These are phyloP conservation scores for Boletus sp. DNA, from an alignment of 1,284 basidiomycete species.

Conservation along the genomic window DNA sequence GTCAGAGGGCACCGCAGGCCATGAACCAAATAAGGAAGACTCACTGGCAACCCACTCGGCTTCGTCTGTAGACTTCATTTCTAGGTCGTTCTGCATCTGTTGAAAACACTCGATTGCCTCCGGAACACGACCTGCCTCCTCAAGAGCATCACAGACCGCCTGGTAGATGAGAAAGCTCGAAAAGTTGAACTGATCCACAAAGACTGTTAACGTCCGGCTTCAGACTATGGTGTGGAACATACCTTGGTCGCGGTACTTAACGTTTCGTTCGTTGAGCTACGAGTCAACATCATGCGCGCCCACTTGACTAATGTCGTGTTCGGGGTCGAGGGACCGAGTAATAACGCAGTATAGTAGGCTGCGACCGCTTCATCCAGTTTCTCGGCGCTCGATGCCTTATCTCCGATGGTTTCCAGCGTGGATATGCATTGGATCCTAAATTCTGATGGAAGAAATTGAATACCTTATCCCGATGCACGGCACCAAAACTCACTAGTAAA, in stretches of 20 bases:
- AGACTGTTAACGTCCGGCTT: neutral
- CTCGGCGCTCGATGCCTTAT: neutral
- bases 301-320: neutral
- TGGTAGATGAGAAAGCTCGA: neutral
- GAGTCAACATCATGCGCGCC: neutral
- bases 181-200: neutral
- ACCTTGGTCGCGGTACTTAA: neutral
- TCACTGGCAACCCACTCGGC: neutral
- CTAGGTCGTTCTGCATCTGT: neutral
- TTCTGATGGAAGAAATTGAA: neutral
- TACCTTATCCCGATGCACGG: too few species aligned
- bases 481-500: neutral
- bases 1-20: neutral
- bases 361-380: neutral
- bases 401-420: neutral
- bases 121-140: neutral
- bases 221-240: neutral
- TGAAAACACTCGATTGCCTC: neutral
- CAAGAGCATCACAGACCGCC: slow-evolving; percentile 3
- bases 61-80: neutral
- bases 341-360: neutral
- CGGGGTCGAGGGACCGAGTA: neutral
- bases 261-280: neutral
- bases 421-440: neutral
- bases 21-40: neutral